phyloP scores from a whole-genome alignment of 176 grass and related monocot genomes.

The Pontederia crassipes region DNA sequence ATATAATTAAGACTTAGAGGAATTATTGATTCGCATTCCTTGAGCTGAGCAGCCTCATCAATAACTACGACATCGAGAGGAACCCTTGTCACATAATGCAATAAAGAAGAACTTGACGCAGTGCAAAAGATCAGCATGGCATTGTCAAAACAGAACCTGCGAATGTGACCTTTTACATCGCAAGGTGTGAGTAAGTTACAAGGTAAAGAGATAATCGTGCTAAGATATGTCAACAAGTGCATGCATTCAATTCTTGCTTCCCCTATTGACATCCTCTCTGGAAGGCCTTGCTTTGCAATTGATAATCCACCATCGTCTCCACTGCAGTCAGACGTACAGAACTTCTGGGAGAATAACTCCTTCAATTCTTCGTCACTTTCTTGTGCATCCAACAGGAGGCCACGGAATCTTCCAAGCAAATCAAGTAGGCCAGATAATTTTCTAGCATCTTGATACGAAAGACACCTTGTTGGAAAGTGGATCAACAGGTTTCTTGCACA shows the following conservation, averaged over 20 bases:
- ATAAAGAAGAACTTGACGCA: slow-evolving; percentile 49
- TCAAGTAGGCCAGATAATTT: slow-evolving; percentile 25
- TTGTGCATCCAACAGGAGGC: slow-evolving; percentile 19
- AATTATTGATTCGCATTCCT: slow-evolving; percentile 65
- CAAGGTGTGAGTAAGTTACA: too few species aligned
- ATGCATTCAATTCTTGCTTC: slow-evolving; percentile 30
- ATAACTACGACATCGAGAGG: slow-evolving; percentile 63
- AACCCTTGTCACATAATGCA: slow-evolving; percentile 34
- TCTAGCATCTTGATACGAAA: slow-evolving; percentile 22
- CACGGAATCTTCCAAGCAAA: slow-evolving; percentile 28
- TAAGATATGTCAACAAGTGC: slow-evolving; percentile 33
- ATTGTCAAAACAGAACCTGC: slow-evolving; percentile 47
- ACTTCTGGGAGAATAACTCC: slow-evolving; percentile 16
- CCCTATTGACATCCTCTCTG: slow-evolving; percentile 22
- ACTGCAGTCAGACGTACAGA: not conserved
- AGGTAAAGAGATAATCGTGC: slow-evolving; percentile 24
- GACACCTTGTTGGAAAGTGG: slow-evolving; percentile 37
- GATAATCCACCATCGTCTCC: not conserved
- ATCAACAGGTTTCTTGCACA: slow-evolving; percentile 35
- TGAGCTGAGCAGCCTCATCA: slow-evolving; percentile 73
- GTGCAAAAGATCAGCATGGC: slow-evolving; percentile 71
- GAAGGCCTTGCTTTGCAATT: not conserved
- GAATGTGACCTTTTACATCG: too few species aligned
- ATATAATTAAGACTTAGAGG: slow-evolving; percentile 41
- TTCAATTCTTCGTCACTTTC: slow-evolving; percentile 35